Conservation (phyloP, 2,329 filamentous ascomycete species). For the Fusarium sambucinum region DNA sequence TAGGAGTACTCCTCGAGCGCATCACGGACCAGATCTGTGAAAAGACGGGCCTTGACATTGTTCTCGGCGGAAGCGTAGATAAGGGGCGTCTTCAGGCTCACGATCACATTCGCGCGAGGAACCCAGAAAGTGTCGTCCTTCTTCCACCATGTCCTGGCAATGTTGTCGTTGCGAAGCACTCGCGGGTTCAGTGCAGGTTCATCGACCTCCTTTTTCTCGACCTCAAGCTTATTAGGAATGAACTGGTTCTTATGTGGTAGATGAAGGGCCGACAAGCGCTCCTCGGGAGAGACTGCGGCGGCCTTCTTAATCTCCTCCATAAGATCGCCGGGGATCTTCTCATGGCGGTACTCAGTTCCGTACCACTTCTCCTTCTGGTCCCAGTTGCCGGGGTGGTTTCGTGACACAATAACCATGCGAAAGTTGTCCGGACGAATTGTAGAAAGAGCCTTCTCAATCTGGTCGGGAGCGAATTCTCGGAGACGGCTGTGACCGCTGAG, state of each 20-base stretch:
- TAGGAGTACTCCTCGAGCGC: slow-evolving; percentile 94
- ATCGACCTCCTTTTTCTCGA: slow-evolving; percentile 91
- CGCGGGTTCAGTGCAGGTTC: slow-evolving; percentile 80
- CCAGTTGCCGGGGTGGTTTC: slow-evolving; percentile 86
- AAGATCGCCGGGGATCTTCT: slow-evolving; percentile 82
- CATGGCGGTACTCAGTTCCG: slow-evolving; percentile 89
- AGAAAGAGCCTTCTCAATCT: slow-evolving; percentile 79
- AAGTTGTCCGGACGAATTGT: slow-evolving; percentile 90
- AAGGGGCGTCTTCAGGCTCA: slow-evolving; percentile 83
- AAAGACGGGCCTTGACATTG: slow-evolving; percentile 81
- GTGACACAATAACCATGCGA: slow-evolving; percentile 83
- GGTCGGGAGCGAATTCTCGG: slow-evolving; percentile 81
- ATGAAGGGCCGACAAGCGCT: slow-evolving; percentile 78
- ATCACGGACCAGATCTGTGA: slow-evolving; percentile 87
- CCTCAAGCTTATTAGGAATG: slow-evolving; percentile 90
- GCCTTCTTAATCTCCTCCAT: slow-evolving; percentile 77
- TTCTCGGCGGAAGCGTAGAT: slow-evolving; percentile 84
- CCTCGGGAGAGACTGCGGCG: slow-evolving; percentile 65
- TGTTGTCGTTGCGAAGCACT: slow-evolving; percentile 85
- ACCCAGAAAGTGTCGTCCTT: slow-evolving; percentile 99
- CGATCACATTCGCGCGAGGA: slow-evolving; percentile 88
- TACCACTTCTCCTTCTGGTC: slow-evolving; percentile 96
- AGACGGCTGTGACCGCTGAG: slow-evolving; percentile 83
- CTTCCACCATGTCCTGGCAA: slow-evolving; percentile 92
- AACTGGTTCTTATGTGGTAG: slow-evolving; percentile 96